Evolutionary conservation across 306 rosid genomes (phyloP), one percentile per base, ranked within the genome.

Genomic region (Prunus kanzakura): DNA sequence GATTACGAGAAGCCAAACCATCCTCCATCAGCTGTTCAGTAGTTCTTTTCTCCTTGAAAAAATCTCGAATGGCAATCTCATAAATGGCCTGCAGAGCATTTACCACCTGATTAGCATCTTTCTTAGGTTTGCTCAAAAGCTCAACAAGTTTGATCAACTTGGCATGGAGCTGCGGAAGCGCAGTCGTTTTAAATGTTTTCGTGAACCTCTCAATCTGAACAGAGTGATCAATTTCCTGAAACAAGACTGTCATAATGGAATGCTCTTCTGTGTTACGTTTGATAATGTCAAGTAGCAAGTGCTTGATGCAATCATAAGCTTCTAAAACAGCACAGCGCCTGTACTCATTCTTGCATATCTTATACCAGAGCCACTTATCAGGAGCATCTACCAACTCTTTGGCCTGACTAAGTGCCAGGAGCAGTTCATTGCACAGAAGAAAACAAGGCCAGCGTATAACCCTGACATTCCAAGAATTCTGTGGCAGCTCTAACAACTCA

Each of bases 401-500:
- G 80, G 93, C 98, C 86, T 93, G 94, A 78, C 98, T 91, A 72
- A 93, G 98, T 5, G 98, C 97, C 81, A 93, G 89, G 79, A 91
- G 79, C 60, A 93, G 86, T 86, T 93, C 98, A 58, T 93, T 93
- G 93, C 98, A 93, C 80, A 93, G 91, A 77, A 93, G 97, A 74
- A 93, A 91, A 79, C 94, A 88, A 43, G 98, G 97, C 98, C 98
- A 93, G 63, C 97, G 97, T 73, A 93, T 86, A 62, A 94, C 98
- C 85, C 90, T 84, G 78, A 92, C 92, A 84, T 86, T 86, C 97
- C 98, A 92, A 74, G 98, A 89, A 83, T 89, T 89, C 75, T 76
- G 93, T 15, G 97, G 96, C 76, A 95, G 73, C 87, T 95, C 97
- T 84, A 95, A 75, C 78, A 95, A 85, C 88, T 95, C 98, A 50